Conservation (phyloP, 2,329 filamentous ascomycete genomes). For the Exserohilum turcica region DNA sequence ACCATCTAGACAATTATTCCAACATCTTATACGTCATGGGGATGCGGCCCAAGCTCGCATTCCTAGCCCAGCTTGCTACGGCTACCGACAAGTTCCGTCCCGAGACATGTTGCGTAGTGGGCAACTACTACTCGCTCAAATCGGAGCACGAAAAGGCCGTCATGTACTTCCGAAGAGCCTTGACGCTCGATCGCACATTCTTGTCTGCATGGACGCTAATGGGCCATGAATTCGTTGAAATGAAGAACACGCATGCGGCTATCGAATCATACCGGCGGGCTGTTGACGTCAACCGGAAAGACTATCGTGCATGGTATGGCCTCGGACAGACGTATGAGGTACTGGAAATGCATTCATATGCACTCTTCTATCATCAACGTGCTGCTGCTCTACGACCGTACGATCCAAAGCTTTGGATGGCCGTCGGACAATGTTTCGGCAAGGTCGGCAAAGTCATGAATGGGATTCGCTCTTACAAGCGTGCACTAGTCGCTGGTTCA, state of each 20-base stretch:
- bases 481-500: conserved; percentile 84
- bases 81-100: conserved; percentile 94
- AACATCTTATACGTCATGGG: conserved; percentile 97
- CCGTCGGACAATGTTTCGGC: conserved; percentile 87
- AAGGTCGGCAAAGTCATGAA: conserved; percentile 87
- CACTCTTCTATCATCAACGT: conserved; percentile 96
- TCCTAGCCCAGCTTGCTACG: conserved; percentile 87
- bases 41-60: conserved; percentile 84
- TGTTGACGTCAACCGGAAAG: conserved; percentile 92
- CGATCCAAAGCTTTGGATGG: conserved; percentile 99
- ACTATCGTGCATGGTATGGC: conserved; percentile 98
- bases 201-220: conserved; percentile 97
- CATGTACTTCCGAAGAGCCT: conserved; percentile 91
- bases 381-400: conserved; percentile 91
- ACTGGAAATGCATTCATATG: conserved; percentile 96
- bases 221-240: conserved; percentile 97
- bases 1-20: conserved; percentile 92
- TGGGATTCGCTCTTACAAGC: conserved; percentile 92
- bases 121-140: conserved; percentile 94
- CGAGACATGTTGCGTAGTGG: conserved; percentile 94
- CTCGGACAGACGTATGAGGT: conserved; percentile 97
- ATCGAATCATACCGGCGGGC: conserved; percentile 96
- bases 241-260: conserved; percentile 97
- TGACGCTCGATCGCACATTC: conserved; percentile 88
- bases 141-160: conserved; percentile 98